Evolutionary conservation across 306 rosid genomes (phyloP).

Genomic region (Potentilla sterilis): DNA sequence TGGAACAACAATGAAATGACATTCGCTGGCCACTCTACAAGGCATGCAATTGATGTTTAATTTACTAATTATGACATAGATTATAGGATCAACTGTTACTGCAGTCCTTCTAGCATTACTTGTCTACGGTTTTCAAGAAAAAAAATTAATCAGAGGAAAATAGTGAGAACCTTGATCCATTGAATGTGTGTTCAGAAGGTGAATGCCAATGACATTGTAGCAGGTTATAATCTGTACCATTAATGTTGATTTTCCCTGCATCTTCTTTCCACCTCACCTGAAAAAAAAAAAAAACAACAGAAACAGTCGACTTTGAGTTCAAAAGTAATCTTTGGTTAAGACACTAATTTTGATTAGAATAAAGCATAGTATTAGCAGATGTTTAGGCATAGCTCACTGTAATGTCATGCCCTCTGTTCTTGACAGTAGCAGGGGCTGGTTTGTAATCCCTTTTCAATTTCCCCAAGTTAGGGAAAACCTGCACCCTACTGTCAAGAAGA

Average conservation of each 20-base stretch:
- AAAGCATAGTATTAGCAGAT: not conserved
- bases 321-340: no score
- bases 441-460: conserved; percentile 48
- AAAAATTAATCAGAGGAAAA: not conserved
- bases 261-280: conserved; percentile 64
- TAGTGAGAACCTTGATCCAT: conserved; percentile 51
- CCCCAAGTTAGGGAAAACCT: conserved; percentile 42
- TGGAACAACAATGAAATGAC: no score
- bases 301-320: no score
- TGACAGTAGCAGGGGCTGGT: conserved; percentile 56
- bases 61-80: not conserved
- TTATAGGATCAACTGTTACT: not conserved
- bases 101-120: not conserved
- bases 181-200: conserved; percentile 75
- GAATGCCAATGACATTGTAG: conserved; percentile 78
- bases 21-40: not conserved
- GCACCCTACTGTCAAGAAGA: conserved; percentile 37
- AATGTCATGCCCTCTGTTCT: conserved; percentile 68
- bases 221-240: conserved; percentile 55
- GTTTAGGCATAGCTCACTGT: conserved; percentile 28
- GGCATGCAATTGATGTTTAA: not conserved
- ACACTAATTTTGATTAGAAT: not conserved
- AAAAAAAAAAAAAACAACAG: not conserved
- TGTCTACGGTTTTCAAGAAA: not conserved
- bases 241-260: conserved; percentile 56